Evolutionary conservation across 148 eudicot genomes (phyloP).

Genomic region (Dianthus caryophyllus): DNA sequence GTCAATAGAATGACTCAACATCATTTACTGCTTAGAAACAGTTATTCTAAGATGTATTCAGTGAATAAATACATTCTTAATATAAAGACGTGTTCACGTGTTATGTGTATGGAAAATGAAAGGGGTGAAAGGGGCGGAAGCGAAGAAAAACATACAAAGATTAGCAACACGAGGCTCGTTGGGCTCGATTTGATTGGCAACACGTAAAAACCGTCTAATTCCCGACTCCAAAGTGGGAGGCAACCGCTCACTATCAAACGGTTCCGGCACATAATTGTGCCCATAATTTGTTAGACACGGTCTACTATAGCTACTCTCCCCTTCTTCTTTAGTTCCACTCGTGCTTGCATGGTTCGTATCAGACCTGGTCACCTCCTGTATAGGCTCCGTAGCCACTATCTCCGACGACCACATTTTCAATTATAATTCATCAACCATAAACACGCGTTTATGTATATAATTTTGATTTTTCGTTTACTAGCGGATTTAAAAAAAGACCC

Average conservation of each 20-base stretch:
- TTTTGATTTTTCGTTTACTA: too few relatives aligned
- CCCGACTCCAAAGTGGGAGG: constrained; percentile 71
- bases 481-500: not conserved
- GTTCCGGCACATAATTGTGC: constrained; percentile 47
- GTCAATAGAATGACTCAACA: too few relatives aligned
- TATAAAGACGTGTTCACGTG: too few relatives aligned
- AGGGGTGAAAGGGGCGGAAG: not conserved
- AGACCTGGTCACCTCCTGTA: constrained; percentile 21
- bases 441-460: too few relatives aligned
- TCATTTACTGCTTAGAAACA: too few relatives aligned
- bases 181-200: constrained; percentile 68
- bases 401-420: constrained; percentile 42
- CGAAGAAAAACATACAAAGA: constrained; percentile 51
- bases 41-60: too few relatives aligned
- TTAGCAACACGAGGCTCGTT: constrained; percentile 95
- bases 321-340: constrained; percentile 6
- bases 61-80: too few relatives aligned
- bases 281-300: constrained; percentile 48
- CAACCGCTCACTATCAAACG: constrained; percentile 85
- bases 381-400: constrained; percentile 68
- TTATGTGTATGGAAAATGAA: too few relatives aligned
- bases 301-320: constrained; percentile 15
- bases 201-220: constrained; percentile 78
- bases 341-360: constrained; percentile 19
- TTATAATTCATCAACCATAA: not conserved